Conservation (phyloP, 768 basidiomycete species). For the Pleurotus ostreatus region DNA sequence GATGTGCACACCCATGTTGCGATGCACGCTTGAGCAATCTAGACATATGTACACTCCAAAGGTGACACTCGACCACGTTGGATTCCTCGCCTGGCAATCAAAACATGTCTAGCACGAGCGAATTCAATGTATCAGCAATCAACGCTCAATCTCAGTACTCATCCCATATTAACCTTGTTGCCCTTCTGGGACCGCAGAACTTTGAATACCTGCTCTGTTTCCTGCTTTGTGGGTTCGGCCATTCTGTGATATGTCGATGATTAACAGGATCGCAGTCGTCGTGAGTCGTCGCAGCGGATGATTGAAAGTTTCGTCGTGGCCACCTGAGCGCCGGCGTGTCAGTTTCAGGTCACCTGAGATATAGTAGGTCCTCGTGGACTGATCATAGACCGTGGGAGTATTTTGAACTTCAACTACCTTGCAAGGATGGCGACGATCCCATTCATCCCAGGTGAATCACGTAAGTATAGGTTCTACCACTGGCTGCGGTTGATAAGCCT, state of each 20-base stretch:
- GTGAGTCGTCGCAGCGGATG: constrained; percentile 1
- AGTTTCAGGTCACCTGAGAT: neutral
- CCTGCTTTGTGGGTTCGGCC: constrained; percentile 78
- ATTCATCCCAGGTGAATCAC: too few relatives aligned
- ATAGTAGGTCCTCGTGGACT: neutral
- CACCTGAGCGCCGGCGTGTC: neutral
- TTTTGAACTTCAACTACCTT: too few relatives aligned
- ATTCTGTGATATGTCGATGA: constrained; percentile 26
- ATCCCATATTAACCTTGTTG: constrained; percentile 58
- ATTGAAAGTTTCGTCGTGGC: neutral
- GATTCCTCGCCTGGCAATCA: constrained; percentile 93
- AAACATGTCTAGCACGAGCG: constrained; percentile 66
- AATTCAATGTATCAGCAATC: constrained; percentile 8
- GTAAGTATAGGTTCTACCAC: too few relatives aligned
- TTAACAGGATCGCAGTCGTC: constrained; percentile 11
- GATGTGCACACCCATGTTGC: constrained; percentile 98
- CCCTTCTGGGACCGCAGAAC: constrained; percentile 81
- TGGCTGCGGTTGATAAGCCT: too few relatives aligned
- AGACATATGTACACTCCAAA: constrained; percentile 97
- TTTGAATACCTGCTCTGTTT: constrained; percentile 84
- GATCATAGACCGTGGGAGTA: neutral
- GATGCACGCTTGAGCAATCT: constrained; percentile 92
- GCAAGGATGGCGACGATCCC: too few relatives aligned
- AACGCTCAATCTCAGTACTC: neutral
- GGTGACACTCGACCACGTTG: constrained; percentile 96